A percentile compares a stretch with the other conserved stretches of the same genome.
These are phyloP conservation scores for Rehmannia glutinosa DNA, from an alignment of 257 asterid species.

Conservation along the genomic window DNA sequence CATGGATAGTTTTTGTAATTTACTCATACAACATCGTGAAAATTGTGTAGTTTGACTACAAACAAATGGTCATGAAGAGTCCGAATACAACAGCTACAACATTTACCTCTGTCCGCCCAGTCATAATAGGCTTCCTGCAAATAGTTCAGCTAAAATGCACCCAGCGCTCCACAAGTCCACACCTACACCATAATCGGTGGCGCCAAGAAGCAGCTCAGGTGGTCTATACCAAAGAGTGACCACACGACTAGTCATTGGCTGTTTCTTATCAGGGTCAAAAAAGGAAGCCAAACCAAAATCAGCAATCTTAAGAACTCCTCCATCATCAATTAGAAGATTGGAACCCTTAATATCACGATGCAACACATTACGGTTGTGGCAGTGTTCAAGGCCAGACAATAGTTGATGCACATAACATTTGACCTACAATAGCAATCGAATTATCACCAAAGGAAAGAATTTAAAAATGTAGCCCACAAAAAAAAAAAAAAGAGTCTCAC, in stretches of 20 bases:
- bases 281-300: slow-evolving; percentile 58
- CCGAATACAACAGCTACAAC: too few relatives aligned
- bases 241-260: slow-evolving; percentile 51
- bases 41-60: too few relatives aligned
- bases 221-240: slow-evolving; percentile 73
- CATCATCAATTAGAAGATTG: slow-evolving; percentile 40
- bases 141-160: slow-evolving; percentile 58
- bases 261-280: slow-evolving; percentile 26
- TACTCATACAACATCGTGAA: too few relatives aligned
- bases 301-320: slow-evolving; percentile 56
- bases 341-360: slow-evolving; percentile 64
- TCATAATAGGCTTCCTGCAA: slow-evolving; percentile 63
- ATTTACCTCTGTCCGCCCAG: slow-evolving; percentile 65
- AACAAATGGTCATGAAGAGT: too few relatives aligned
- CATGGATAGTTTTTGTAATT: too few relatives aligned
- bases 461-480: not conserved
- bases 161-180: too few relatives aligned
- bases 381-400: slow-evolving; percentile 53
- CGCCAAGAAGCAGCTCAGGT: slow-evolving; percentile 62
- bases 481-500: slow-evolving; percentile 16
- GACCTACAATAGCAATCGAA: slow-evolving; percentile 29
- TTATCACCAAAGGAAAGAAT: slow-evolving; percentile 11
- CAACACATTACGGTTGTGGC: slow-evolving; percentile 48
- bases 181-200: slow-evolving; percentile 54
- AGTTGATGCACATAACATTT: slow-evolving; percentile 53